Evolutionary conservation across 2,329 filamentous ascomycete species (phyloP).

Genomic region (Paracorniculantispora psalliotae): DNA sequence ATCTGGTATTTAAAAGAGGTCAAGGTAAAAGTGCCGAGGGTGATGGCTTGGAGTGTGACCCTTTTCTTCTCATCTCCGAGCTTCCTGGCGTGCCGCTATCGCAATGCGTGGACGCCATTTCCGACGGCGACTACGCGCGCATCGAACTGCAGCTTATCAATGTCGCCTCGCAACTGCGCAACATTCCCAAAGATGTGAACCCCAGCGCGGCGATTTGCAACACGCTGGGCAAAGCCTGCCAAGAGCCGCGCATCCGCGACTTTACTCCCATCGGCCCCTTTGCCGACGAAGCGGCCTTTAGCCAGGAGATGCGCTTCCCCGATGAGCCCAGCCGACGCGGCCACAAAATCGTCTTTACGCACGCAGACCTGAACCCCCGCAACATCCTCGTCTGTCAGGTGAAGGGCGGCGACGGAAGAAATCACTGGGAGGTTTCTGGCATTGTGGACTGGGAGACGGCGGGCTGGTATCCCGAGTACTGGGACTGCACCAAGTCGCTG

Average conservation of each 20-base stretch:
- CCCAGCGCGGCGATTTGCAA: slow-evolving; percentile 24
- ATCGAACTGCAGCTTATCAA: slow-evolving; percentile 22
- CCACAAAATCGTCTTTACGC: slow-evolving; percentile 28
- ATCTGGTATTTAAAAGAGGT: not conserved
- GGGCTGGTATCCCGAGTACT: slow-evolving; percentile 42
- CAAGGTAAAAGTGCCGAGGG: too few species aligned
- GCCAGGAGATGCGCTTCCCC: slow-evolving; percentile 23
- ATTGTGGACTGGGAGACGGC: slow-evolving; percentile 44
- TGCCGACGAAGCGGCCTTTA: slow-evolving; percentile 28
- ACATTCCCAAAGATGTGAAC: slow-evolving; percentile 19
- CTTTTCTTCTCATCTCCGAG: not conserved
- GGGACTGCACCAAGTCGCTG: slow-evolving; percentile 29
- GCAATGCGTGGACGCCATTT: not conserved
- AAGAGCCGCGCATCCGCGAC: slow-evolving; percentile 24
- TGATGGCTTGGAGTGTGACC: not conserved
- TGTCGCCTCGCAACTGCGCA: slow-evolving; percentile 24
- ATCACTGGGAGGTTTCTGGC: slow-evolving; percentile 25
- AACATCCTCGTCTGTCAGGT: slow-evolving; percentile 28
- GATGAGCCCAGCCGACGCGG: slow-evolving; percentile 27
- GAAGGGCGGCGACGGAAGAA: not conserved
- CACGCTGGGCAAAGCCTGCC: slow-evolving; percentile 22
- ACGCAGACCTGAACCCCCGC: slow-evolving; percentile 28
- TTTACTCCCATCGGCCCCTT: slow-evolving; percentile 24
- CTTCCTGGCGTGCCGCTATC: not conserved
- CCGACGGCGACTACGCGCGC: slow-evolving; percentile 15